Evolutionary conservation across 2,329 filamentous ascomycete genomes (phyloP).

Genomic region (Fusarium longipes): DNA sequence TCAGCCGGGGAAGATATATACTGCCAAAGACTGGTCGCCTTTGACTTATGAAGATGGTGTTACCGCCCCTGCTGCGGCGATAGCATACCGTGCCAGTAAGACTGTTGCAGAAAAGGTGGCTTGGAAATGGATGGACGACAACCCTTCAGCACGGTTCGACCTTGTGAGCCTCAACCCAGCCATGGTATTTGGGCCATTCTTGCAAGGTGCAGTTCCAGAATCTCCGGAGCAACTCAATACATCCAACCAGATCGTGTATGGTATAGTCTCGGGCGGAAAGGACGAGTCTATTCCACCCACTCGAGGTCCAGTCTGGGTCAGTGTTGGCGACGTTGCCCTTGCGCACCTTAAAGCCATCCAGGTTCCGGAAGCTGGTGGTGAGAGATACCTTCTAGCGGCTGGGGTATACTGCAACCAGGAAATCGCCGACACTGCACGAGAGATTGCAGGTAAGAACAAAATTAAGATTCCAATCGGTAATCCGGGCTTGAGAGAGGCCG

Average conservation of each 20-base stretch:
- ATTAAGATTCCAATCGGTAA: neutral
- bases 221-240: constrained; percentile 9
- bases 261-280: neutral
- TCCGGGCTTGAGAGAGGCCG: neutral
- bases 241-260: constrained; percentile 7
- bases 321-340: constrained; percentile 5
- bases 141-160: neutral
- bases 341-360: constrained; percentile 9
- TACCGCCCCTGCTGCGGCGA: constrained; percentile 2
- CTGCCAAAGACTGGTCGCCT: constrained; percentile 5
- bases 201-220: neutral
- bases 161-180: constrained; percentile 11
- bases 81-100: constrained; percentile 5
- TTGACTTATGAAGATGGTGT: constrained; percentile 9
- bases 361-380: constrained; percentile 1
- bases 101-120: constrained; percentile 14
- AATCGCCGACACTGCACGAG: neutral
- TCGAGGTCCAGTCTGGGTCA: constrained; percentile 7
- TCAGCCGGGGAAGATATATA: constrained; percentile 7
- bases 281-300: neutral
- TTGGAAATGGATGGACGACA: constrained; percentile 12
- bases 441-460: neutral
- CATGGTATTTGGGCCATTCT: constrained; percentile 12
- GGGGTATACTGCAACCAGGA: constrained; percentile 14
- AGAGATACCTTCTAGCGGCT: constrained; percentile 10